phyloP scores from a whole-genome alignment of 1,284 basidiomycete genomes.

The Sporisorium scitamineum region DNA sequence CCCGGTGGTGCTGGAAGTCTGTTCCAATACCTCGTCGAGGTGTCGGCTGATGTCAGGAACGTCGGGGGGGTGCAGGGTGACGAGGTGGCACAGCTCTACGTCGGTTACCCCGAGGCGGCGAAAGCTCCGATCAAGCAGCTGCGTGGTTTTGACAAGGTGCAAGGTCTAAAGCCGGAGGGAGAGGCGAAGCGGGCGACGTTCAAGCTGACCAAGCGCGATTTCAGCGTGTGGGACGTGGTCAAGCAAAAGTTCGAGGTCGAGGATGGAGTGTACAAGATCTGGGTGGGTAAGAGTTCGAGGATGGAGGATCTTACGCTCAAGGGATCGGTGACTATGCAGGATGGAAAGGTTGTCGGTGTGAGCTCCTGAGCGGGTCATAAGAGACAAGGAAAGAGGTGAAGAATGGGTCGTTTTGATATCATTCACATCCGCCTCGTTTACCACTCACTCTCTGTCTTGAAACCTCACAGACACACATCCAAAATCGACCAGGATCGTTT shows the following conservation, averaged over 20 bases:
- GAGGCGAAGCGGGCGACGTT: conserved; percentile 38
- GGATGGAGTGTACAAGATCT: conserved; percentile 44
- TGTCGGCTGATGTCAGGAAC: conserved; percentile 71
- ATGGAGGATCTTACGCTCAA: conserved; percentile 18
- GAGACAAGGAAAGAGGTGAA: too few species aligned
- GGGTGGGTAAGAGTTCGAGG: conserved; percentile 40
- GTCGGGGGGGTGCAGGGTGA: conserved; percentile 69
- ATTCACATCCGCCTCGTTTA: too few species aligned
- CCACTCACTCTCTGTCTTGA: too few species aligned
- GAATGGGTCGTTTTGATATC: too few species aligned
- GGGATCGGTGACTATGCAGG: conserved; percentile 32
- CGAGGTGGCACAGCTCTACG: conserved; percentile 72
- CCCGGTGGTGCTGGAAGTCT: conserved; percentile 38
- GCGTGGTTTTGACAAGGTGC: conserved; percentile 58
- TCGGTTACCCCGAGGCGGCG: conserved; percentile 35
- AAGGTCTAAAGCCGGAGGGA: conserved; percentile 20
- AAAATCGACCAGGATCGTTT: too few species aligned
- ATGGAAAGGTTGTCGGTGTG: conserved; percentile 16
- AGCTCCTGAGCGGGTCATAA: conserved; percentile 9
- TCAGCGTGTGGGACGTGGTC: conserved; percentile 47
- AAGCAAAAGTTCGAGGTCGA: conserved; percentile 46
- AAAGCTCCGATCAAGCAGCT: conserved; percentile 41
- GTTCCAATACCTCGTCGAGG: conserved; percentile 72
- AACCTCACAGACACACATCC: too few species aligned
- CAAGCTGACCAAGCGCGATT: conserved; percentile 46